A percentile compares a stretch with the other conserved stretches of the same genome.
phyloP scores from a whole-genome alignment of 805 yeast genomes.

The Myxozyma sirexii region DNA sequence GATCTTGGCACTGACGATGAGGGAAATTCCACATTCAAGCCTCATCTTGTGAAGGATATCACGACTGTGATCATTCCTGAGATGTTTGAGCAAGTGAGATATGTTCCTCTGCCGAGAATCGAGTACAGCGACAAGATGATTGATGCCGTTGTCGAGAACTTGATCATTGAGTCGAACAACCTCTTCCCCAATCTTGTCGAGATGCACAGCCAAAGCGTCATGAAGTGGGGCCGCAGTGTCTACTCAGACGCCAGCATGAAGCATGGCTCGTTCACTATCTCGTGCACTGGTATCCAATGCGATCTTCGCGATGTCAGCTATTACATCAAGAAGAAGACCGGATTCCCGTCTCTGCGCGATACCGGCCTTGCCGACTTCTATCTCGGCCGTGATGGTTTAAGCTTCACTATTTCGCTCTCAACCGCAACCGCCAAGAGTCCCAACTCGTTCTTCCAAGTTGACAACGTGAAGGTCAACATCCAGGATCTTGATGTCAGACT shows the following conservation, averaged over 20 bases:
- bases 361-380: slow-evolving; percentile 30
- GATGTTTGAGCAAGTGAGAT: slow-evolving; percentile 17
- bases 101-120: slow-evolving; percentile 33
- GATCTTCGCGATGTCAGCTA: slow-evolving; percentile 28
- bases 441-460: slow-evolving; percentile 29
- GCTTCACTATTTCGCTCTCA: slow-evolving; percentile 18
- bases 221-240: slow-evolving; percentile 24
- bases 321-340: slow-evolving; percentile 27
- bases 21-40: slow-evolving; percentile 10
- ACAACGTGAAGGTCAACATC: slow-evolving; percentile 29
- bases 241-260: neutral
- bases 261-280: slow-evolving; percentile 16
- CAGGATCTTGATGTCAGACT: slow-evolving; percentile 21
- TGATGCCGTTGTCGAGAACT: slow-evolving; percentile 31
- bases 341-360: slow-evolving; percentile 27
- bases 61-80: slow-evolving; percentile 25
- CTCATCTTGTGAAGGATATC: slow-evolving; percentile 20
- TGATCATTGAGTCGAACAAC: slow-evolving; percentile 28
- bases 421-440: slow-evolving; percentile 5
- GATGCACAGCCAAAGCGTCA: slow-evolving; percentile 18
- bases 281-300: slow-evolving; percentile 24
- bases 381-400: slow-evolving; percentile 26
- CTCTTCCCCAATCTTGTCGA: slow-evolving; percentile 31
- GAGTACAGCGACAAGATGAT: slow-evolving; percentile 26
- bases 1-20: slow-evolving; percentile 24